Evolutionary conservation across 2,329 filamentous ascomycete genomes (phyloP).

Genomic region (Aspergillus melleus): DNA sequence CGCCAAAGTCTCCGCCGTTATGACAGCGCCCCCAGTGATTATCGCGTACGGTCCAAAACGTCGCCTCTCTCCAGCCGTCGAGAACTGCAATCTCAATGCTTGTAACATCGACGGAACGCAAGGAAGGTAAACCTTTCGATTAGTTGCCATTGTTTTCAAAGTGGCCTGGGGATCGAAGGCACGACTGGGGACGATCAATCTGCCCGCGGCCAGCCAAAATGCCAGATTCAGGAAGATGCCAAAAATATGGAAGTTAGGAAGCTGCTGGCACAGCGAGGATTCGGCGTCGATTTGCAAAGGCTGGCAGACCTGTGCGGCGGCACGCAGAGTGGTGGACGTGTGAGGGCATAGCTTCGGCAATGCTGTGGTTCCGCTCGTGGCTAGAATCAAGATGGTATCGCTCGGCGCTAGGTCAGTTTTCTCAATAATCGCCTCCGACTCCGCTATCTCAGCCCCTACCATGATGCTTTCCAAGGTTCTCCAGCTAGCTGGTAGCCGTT

Average conservation of each 20-base stretch:
- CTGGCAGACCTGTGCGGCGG: background rate
- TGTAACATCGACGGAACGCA: conserved; percentile 10
- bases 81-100: background rate
- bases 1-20: conserved; percentile 1
- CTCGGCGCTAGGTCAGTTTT: background rate
- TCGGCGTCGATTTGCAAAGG: background rate
- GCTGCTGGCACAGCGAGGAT: conserved; percentile 4
- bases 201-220: conserved; percentile 3
- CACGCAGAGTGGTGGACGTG: background rate
- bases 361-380: conserved; percentile 6
- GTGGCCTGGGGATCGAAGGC: conserved; percentile 1
- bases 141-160: background rate
- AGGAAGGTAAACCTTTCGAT: background rate
- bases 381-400: conserved; percentile 3
- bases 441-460: background rate
- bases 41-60: background rate
- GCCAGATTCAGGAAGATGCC: conserved; percentile 4
- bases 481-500: background rate
- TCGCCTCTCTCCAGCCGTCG: background rate
- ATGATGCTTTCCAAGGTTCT: background rate
- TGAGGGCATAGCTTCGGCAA: conserved; percentile 6
- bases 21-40: background rate
- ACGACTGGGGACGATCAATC: background rate
- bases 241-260: conserved; percentile 7
- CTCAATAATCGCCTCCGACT: background rate